phyloP scores from a whole-genome alignment of 352 stramenopile species.

The Globisporangium viniferum region DNA sequence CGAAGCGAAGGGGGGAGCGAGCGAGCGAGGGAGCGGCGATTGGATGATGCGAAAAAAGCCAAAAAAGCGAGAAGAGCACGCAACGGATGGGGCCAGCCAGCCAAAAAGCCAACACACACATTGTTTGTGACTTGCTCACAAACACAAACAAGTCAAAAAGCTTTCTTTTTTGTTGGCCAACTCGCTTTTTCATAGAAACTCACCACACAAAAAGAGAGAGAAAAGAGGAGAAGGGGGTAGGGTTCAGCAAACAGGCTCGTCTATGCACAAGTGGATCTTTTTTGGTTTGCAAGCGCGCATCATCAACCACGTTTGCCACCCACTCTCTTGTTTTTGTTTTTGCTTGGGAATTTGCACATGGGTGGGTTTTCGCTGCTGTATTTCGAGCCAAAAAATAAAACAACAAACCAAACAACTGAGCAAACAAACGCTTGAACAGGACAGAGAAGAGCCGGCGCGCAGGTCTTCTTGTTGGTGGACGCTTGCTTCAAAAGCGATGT shows the following conservation, averaged over 20 bases:
- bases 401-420: too few relatives aligned
- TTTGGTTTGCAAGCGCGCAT: background rate
- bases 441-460: background rate
- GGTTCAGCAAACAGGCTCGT: background rate
- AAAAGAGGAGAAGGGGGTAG: background rate
- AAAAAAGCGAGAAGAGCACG: background rate
- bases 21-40: background rate
- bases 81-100: background rate
- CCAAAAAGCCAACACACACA: background rate
- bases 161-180: background rate
- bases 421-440: background rate
- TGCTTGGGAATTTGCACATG: too few relatives aligned
- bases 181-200: background rate
- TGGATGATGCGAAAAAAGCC: slow-evolving; percentile 6
- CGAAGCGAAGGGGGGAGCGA: background rate
- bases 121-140: too few relatives aligned
- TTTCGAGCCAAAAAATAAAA: background rate
- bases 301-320: background rate
- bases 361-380: background rate
- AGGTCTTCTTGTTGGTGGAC: background rate
- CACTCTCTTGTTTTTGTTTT: background rate
- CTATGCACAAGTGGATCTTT: background rate
- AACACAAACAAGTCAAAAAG: too few relatives aligned
- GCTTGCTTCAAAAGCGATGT: too few relatives aligned
- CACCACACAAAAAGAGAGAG: background rate